Evolutionary conservation across 1,284 basidiomycete species (phyloP), one percentile per base, ranked within the genome.

Genomic region (Pterula multifida): DNA sequence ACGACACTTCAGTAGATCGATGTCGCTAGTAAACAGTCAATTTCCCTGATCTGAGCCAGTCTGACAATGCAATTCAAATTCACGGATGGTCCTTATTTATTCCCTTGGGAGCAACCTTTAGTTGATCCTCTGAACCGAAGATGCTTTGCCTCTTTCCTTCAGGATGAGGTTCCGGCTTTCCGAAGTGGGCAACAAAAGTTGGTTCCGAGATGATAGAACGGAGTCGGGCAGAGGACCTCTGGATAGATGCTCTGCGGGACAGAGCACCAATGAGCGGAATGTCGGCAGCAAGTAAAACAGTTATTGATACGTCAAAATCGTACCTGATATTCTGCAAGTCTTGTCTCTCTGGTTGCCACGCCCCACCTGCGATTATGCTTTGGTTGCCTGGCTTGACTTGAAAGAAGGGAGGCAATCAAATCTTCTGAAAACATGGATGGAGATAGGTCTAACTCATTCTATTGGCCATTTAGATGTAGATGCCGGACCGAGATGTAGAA

Each of bases 41-140:
- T 21, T 32, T 6, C 35, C 39, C n/a, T n/a, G n/a, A n/a, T n/a
- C n/a, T n/a, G 6, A 15, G 28, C 28, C 6, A 19, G 36, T 26
- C 36, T 26, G 17, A 48, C 11, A 23, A 19, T 54, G 17, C 44
- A 47, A n/a, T n/a, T 24, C 22, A 49, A n/a, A 60, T 68, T 23
- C 50, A 85, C 85, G 71, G 70, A 61, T 95, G 90, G 19, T 71
- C 73, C 64, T 90, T 94, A 50, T 79, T 77, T n/a, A 92, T 66
- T 0, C 91, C 91, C 61, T 93, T 93, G 1, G 90, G 90, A 9
- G 90, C 88, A 2, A 79, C 78, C 65, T 93, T 94, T 47, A 93
- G 68, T 60, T 88, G 81, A 58, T 90, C 90, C 2, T 89, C 85
- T 52, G 65, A 63, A 0, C 90, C 90, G 63, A 90, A 93, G 2